phyloP scores from a whole-genome alignment of 441 rosid species.

The Pelargonium cotyledonis region DNA sequence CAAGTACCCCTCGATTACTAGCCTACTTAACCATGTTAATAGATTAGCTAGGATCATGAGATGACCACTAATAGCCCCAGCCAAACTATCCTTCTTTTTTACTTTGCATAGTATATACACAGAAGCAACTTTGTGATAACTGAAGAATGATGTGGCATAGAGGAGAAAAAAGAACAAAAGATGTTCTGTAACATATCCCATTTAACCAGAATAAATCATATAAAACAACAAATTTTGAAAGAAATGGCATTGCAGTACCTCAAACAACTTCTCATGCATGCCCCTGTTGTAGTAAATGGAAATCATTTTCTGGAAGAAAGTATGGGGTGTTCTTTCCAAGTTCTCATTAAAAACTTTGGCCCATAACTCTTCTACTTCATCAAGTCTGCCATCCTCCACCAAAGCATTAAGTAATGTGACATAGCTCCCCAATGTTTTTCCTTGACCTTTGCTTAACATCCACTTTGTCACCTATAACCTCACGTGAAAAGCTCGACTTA shows the following conservation, averaged over 20 bases:
- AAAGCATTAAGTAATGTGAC: slow-evolving; percentile 72
- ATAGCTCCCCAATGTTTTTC: slow-evolving; percentile 85
- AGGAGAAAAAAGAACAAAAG: background rate
- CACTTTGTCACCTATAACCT: slow-evolving; percentile 67
- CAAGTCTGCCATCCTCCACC: slow-evolving; percentile 79
- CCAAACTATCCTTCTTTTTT: too few relatives aligned
- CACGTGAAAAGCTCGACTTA: background rate
- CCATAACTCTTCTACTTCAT: slow-evolving; percentile 94
- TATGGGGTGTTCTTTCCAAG: slow-evolving; percentile 68
- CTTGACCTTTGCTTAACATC: slow-evolving; percentile 99
- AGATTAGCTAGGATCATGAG: background rate
- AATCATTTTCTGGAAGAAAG: slow-evolving; percentile 71
- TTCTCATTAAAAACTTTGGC: slow-evolving; percentile 48
- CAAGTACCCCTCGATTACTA: too few relatives aligned
- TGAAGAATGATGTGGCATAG: background rate
- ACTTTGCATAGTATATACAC: background rate
- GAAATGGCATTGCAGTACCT: slow-evolving; percentile 39
- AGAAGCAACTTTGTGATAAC: background rate
- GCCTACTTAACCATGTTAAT: too few relatives aligned
- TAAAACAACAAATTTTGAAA: slow-evolving; percentile 3
- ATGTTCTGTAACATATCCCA: background rate
- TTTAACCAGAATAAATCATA: background rate
- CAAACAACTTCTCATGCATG: slow-evolving; percentile 81
- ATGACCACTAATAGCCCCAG: background rate
- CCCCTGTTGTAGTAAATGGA: slow-evolving; percentile 66